phyloP scores from a whole-genome alignment of 2,329 filamentous ascomycete genomes.

The Colletotrichum cordylinicola region DNA sequence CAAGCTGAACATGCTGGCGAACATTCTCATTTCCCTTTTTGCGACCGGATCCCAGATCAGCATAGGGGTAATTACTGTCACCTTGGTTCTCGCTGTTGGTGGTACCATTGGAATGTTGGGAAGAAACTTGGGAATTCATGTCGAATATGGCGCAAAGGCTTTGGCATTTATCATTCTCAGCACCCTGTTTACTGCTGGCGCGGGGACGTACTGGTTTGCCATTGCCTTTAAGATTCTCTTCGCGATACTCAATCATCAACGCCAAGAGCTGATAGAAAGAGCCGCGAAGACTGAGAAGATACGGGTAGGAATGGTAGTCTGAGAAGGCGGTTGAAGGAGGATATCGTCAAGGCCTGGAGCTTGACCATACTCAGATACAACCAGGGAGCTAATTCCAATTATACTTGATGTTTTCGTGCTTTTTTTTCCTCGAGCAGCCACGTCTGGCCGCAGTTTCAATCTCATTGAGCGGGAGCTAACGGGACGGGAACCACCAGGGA shows the following conservation, averaged over 20 bases:
- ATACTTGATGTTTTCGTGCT: background rate
- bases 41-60: background rate
- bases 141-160: background rate
- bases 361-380: background rate
- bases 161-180: background rate
- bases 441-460: rapidly evolving
- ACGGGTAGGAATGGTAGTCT: background rate
- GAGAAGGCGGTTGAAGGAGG: background rate
- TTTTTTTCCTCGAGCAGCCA: background rate
- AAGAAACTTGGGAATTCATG: background rate
- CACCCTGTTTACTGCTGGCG: background rate
- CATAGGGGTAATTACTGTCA: background rate
- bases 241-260: background rate
- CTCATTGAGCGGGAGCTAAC: background rate
- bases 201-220: background rate
- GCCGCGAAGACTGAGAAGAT: background rate
- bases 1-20: background rate
- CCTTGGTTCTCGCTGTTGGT: background rate
- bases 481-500: background rate
- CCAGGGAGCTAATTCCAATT: background rate
- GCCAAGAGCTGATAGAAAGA: background rate
- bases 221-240: background rate
- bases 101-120: background rate
- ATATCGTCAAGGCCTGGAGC: background rate
- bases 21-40: background rate